Evolutionary conservation across 2,329 filamentous ascomycete genomes (phyloP).

Genomic region (Penicillium sp.): DNA sequence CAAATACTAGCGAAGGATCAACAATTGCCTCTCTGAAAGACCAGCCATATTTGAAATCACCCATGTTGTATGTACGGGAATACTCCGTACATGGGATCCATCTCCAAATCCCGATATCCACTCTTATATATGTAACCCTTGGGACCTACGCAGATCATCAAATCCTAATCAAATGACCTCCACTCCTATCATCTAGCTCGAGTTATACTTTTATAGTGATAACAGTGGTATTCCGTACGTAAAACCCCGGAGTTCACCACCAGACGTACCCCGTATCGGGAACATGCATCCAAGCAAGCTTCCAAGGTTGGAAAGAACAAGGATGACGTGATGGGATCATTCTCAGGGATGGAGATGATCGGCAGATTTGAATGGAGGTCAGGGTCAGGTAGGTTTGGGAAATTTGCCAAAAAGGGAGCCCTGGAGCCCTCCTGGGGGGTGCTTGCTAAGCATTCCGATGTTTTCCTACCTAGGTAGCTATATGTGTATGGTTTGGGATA

Average conservation of each 20-base stretch:
- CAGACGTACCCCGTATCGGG: not conserved
- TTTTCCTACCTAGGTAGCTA: not conserved
- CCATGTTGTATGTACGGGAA: too few species aligned
- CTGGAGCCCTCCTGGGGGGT: not conserved
- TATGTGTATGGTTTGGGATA: constrained; percentile 5
- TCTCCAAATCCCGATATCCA: not conserved
- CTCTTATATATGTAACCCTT: not conserved
- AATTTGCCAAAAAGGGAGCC: not conserved
- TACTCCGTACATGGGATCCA: not conserved
- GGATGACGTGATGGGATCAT: not conserved
- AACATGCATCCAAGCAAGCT: not conserved
- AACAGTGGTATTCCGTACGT: not conserved
- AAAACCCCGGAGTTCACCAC: not conserved
- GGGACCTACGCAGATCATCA: not conserved
- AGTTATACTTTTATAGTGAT: not conserved
- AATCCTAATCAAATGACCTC: not conserved
- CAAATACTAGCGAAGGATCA: not conserved
- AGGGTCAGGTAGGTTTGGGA: not conserved
- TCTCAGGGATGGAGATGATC: not conserved
- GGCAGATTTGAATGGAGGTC: not conserved
- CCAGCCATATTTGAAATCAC: not conserved
- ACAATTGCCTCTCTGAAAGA: not conserved
- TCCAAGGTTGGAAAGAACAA: not conserved
- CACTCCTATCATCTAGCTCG: not conserved
- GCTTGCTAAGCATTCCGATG: not conserved